These are phyloP conservation scores for Pythium oligandrum DNA, from an alignment of 352 stramenopile genomes.

Conservation along the genomic window DNA sequence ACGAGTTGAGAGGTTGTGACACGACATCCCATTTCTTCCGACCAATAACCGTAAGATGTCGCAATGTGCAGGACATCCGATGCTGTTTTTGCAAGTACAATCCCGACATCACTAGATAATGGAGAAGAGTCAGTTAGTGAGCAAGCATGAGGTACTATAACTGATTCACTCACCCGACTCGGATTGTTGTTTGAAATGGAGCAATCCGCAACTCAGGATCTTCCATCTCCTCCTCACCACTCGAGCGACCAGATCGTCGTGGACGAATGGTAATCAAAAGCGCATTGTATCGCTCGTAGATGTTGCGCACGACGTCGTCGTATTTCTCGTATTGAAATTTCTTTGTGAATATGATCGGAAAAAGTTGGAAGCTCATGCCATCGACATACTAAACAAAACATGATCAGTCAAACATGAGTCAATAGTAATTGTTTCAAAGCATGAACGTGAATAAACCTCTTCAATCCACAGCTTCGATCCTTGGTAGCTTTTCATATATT, in stretches of 20 bases:
- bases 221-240: neutral
- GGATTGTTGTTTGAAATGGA: conserved; percentile 38
- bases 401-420: neutral
- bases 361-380: conserved; percentile 66
- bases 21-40: conserved; percentile 3
- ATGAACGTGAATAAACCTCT: conserved; percentile 28
- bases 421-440: neutral
- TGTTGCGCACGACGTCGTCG: conserved; percentile 40
- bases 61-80: conserved; percentile 53
- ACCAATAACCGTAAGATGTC: conserved; percentile 48
- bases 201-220: conserved; percentile 23
- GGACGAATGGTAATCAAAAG: conserved; percentile 25
- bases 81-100: conserved; percentile 51
- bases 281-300: conserved; percentile 49
- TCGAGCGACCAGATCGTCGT: conserved; percentile 1
- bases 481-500: conserved; percentile 30
- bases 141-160: neutral
- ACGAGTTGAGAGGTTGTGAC: neutral
- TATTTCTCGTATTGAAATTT: conserved; percentile 51
- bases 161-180: conserved; percentile 38
- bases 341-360: conserved; percentile 56
- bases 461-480: conserved; percentile 50
- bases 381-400: conserved; percentile 43
- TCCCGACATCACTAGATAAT: conserved; percentile 47
- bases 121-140: neutral